phyloP scores from a whole-genome alignment of 352 stramenopile species.

The Sclerospora graminicola region DNA sequence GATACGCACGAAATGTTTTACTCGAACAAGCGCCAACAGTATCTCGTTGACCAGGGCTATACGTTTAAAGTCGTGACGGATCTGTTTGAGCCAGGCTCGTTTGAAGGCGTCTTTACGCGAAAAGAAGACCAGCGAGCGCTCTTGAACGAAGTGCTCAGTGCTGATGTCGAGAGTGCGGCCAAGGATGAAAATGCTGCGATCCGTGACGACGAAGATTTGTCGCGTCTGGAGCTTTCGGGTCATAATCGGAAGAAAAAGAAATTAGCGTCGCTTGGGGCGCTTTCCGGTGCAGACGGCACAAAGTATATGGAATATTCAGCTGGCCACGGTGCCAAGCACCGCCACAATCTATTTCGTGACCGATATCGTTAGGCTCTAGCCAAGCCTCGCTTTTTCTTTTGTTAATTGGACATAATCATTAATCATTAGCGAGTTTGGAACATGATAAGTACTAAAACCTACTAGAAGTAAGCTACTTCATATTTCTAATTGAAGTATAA shows the following conservation, averaged over 20 bases:
- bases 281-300: constrained; percentile 66
- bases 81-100: constrained; percentile 75
- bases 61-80: constrained; percentile 99
- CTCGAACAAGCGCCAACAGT: constrained; percentile 98
- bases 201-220: constrained; percentile 74
- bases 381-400: no score
- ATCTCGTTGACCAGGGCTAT: constrained; percentile 99
- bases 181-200: constrained; percentile 80
- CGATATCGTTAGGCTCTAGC: constrained; percentile 46
- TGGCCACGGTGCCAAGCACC: constrained; percentile 70
- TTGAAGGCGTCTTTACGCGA: constrained; percentile 69
- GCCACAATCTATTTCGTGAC: constrained; percentile 81
- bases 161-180: constrained; percentile 67
- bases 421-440: no score
- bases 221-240: constrained; percentile 49
- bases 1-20: constrained; percentile 99
- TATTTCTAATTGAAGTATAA: no score
- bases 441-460: no score
- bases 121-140: constrained; percentile 72
- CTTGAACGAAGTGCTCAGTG: constrained; percentile 71
- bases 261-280: constrained; percentile 52
- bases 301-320: constrained; percentile 86
- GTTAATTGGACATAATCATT: no score
- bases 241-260: constrained; percentile 72
- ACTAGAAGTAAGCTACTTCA: no score